A percentile compares a stretch with the other conserved stretches of the same genome.
Evolutionary conservation across 129 eudicot species (phyloP).

Genomic region (Pseudognaphalium luteoalbum): DNA sequence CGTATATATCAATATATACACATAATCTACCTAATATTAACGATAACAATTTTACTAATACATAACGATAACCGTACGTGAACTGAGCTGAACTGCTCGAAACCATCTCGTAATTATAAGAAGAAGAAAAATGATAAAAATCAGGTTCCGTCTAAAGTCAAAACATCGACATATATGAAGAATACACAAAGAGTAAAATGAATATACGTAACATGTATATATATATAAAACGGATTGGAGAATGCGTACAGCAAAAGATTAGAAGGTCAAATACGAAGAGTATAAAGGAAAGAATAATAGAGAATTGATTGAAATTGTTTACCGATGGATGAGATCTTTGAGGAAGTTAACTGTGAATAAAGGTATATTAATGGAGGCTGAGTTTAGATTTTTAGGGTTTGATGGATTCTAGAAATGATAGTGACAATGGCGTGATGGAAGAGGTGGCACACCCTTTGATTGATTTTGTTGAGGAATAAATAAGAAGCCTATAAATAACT

Average conservation of each 20-base stretch:
- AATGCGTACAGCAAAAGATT: constrained; percentile 37
- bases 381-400: not conserved
- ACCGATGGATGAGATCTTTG: constrained; percentile 38
- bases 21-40: not conserved
- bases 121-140: constrained; percentile 7
- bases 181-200: constrained; percentile 18
- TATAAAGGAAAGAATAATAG: constrained; percentile 34
- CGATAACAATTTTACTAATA: not conserved
- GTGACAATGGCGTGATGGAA: not conserved
- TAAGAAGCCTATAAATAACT: not conserved
- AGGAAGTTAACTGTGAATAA: constrained; percentile 13
- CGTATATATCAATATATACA: not conserved
- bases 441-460: not conserved
- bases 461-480: too few relatives aligned
- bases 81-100: constrained; percentile 31
- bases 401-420: not conserved
- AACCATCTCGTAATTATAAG: constrained; percentile 28
- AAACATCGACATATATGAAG: not conserved
- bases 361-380: not conserved
- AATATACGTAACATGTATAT: constrained; percentile 21
- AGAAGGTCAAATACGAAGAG: constrained; percentile 41
- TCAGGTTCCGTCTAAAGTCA: not conserved
- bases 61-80: constrained; percentile 27
- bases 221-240: constrained; percentile 6
- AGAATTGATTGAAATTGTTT: not conserved